Evolutionary conservation across 345 rosid species (phyloP).

Genomic region (Gynandropsis gynandra): DNA sequence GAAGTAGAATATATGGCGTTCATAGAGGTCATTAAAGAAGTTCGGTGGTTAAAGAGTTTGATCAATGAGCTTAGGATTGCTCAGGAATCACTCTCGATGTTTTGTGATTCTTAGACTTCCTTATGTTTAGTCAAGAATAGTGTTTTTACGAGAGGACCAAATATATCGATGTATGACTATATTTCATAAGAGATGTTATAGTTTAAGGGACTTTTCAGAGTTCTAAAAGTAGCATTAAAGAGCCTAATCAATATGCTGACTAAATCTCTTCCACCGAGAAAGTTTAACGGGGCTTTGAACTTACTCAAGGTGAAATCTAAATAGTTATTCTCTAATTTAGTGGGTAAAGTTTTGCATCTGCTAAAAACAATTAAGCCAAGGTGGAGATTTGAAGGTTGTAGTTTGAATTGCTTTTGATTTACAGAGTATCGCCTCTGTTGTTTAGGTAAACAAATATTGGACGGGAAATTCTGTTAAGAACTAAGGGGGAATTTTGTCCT

Average conservation of each 20-base stretch:
- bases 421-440: no score
- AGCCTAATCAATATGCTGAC: neutral
- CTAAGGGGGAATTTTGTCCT: no score
- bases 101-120: neutral
- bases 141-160: neutral
- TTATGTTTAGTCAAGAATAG: neutral
- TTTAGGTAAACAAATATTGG: no score
- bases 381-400: no score
- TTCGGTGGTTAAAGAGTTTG: neutral
- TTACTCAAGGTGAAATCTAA: neutral
- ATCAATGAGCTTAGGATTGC: neutral
- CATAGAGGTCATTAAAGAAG: no score
- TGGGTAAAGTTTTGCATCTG: no score
- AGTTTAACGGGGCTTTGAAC: neutral
- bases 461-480: no score
- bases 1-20: neutral
- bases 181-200: neutral
- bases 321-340: no score
- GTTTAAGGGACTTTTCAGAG: neutral
- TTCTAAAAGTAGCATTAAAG: no score
- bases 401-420: no score
- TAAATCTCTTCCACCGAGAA: neutral
- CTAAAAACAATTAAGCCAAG: no score
- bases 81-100: accelerated
- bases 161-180: neutral